Evolutionary conservation across 176 grass and related monocot species (phyloP).

Genomic region (Raddia guianensis): DNA sequence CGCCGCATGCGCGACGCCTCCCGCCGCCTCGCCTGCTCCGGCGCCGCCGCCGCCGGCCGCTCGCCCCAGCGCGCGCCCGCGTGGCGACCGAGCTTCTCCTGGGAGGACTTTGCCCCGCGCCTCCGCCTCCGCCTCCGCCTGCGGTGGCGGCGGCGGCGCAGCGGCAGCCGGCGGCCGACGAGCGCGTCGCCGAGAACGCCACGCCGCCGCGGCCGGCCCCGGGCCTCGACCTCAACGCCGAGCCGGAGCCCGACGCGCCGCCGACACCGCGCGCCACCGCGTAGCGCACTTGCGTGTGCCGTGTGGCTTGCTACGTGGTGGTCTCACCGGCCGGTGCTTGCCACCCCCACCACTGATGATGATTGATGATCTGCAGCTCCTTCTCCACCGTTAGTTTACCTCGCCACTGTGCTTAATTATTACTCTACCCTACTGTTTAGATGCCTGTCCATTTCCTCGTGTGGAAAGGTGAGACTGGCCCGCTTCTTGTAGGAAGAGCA

Average conservation of each 20-base stretch:
- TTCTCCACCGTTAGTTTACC: not conserved
- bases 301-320: not conserved
- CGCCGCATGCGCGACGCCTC: slow-evolving; percentile 61
- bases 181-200: slow-evolving; percentile 32
- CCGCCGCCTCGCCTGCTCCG: slow-evolving; percentile 16
- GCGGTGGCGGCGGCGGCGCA: no score
- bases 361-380: not conserved
- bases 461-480: slow-evolving; percentile 9
- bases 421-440: not conserved
- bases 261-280: slow-evolving; percentile 27
- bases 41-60: not conserved
- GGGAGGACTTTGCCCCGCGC: slow-evolving; percentile 64
- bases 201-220: slow-evolving; percentile 13
- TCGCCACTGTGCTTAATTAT: not conserved
- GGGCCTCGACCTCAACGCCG: slow-evolving; percentile 64
- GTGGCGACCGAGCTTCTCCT: slow-evolving; percentile 74
- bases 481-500: not conserved
- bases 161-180: not conserved
- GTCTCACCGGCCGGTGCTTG: not conserved
- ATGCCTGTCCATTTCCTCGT: not conserved
- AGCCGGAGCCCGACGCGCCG: slow-evolving; percentile 62
- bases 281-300: not conserved
- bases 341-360: not conserved
- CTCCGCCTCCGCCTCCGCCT: no score
- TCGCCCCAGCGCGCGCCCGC: slow-evolving; percentile 15